Percentiles rank a stretch among this genome's conserved stretches.
Conservation (phyloP, 139 green algal genomes). For the Chlamydomonas sp. region DNA sequence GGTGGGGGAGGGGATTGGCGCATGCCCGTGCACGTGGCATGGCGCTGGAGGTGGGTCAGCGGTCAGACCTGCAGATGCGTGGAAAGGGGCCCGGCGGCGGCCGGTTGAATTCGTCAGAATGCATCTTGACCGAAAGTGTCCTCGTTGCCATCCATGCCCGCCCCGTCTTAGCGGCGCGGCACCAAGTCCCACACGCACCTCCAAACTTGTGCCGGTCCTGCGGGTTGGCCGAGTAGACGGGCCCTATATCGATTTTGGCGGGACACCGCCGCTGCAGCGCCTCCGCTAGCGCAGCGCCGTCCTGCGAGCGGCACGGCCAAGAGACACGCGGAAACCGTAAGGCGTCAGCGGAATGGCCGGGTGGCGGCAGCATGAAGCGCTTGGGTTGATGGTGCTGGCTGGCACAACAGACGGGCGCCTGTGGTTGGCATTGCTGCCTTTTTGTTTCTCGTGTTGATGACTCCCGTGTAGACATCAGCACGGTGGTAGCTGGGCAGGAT, state of each 20-base stretch:
- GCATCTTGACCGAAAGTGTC: background rate
- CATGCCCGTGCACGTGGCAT: too few relatives aligned
- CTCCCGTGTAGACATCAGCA: too few relatives aligned
- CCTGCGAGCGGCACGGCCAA: constrained; percentile 48
- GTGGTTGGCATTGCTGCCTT: too few relatives aligned
- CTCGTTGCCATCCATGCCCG: background rate
- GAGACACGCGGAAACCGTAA: too few relatives aligned
- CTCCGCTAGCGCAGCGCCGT: constrained; percentile 74
- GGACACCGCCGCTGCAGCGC: constrained; percentile 82
- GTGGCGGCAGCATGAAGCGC: background rate
- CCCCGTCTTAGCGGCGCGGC: background rate
- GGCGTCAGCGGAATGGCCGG: background rate
- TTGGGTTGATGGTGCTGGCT: too few relatives aligned
- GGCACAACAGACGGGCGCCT: too few relatives aligned
- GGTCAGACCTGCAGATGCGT: background rate
- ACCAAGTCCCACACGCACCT: background rate
- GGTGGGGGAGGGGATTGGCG: too few relatives aligned
- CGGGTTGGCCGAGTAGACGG: constrained; percentile 96
- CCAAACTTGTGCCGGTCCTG: constrained; percentile 71
- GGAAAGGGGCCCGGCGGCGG: too few relatives aligned
- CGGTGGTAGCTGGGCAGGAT: too few relatives aligned
- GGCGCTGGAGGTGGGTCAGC: background rate
- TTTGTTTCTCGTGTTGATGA: too few relatives aligned
- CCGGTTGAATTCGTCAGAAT: too few relatives aligned
- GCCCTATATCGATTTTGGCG: constrained; percentile 98